These are phyloP conservation scores for Hymenochaete sp. DNA, from an alignment of 1,284 basidiomycete genomes.

Conservation along the genomic window DNA sequence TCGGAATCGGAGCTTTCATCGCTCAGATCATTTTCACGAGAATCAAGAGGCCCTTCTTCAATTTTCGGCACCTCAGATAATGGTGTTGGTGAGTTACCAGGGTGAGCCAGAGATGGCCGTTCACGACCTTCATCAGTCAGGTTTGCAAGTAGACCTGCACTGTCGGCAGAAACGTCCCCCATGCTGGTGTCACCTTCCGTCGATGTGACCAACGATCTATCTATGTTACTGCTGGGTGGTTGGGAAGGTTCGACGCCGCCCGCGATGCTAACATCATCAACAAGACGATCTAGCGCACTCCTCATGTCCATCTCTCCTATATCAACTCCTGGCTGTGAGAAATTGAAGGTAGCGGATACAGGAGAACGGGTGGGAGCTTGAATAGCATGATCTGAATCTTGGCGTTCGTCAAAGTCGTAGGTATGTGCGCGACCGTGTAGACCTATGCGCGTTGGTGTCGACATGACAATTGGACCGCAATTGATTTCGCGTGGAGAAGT, in stretches of 20 bases:
- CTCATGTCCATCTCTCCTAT: slow-evolving; percentile 57
- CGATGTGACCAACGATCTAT: slow-evolving; percentile 4
- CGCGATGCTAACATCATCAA: slow-evolving; percentile 50
- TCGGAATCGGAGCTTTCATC: not conserved
- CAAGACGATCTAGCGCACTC: slow-evolving; percentile 68
- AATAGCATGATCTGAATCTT: not conserved
- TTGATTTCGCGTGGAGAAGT: not conserved
- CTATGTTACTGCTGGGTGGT: not conserved
- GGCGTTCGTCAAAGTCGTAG: slow-evolving; percentile 5
- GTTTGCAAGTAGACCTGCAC: slow-evolving; percentile 11
- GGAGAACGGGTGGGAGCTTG: not conserved
- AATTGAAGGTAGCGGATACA: slow-evolving; percentile 13
- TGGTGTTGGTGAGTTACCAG: slow-evolving; percentile 2
- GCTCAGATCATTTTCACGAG: too few species aligned
- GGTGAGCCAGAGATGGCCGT: not conserved
- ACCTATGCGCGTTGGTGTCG: slow-evolving; percentile 1
- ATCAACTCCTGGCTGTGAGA: slow-evolving; percentile 21
- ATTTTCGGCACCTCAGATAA: too few species aligned
- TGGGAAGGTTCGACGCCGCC: slow-evolving; percentile 17
- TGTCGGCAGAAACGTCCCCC: slow-evolving; percentile 17
- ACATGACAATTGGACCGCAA: not conserved
- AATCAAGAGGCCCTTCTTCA: too few species aligned
- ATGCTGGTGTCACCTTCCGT: slow-evolving; percentile 14
- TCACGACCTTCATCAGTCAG: slow-evolving; percentile 5
- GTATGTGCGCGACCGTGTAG: slow-evolving; percentile 7